Evolutionary conservation across 441 rosid species (phyloP).

Genomic region (Sinapis alba): DNA sequence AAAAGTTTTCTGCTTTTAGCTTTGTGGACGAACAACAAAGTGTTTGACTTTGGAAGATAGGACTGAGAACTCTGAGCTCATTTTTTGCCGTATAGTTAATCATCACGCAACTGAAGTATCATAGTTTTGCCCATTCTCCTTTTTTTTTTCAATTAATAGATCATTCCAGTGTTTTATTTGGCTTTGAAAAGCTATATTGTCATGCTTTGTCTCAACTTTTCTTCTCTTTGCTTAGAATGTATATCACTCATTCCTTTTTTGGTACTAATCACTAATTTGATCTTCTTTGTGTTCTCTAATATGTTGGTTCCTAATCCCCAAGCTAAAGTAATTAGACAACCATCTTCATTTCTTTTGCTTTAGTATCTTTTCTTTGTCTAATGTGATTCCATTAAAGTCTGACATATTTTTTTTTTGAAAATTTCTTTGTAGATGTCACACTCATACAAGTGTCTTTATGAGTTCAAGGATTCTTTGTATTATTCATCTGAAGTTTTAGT

Average conservation of each 20-base stretch:
- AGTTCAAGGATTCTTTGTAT: conserved; percentile 11
- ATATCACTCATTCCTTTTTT: neutral
- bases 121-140: neutral
- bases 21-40: neutral
- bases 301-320: neutral
- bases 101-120: neutral
- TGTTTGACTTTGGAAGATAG: neutral
- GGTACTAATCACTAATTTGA: neutral
- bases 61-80: neutral
- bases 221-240: neutral
- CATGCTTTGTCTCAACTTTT: conserved; percentile 21
- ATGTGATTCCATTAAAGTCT: neutral
- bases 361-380: neutral
- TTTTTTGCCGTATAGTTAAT: neutral
- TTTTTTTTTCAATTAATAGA: neutral
- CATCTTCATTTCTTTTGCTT: conserved; percentile 14
- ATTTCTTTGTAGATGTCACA: conserved; percentile 26
- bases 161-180: neutral
- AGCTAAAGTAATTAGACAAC: conserved; percentile 7
- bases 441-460: conserved; percentile 1
- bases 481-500: conserved; percentile 29
- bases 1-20: neutral
- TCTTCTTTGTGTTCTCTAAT: neutral
- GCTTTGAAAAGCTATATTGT: neutral
- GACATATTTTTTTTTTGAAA: neutral